Base-by-base conservation (phyloP, 495 filamentous ascomycete species). In the Penicillium goetzii region DNA sequence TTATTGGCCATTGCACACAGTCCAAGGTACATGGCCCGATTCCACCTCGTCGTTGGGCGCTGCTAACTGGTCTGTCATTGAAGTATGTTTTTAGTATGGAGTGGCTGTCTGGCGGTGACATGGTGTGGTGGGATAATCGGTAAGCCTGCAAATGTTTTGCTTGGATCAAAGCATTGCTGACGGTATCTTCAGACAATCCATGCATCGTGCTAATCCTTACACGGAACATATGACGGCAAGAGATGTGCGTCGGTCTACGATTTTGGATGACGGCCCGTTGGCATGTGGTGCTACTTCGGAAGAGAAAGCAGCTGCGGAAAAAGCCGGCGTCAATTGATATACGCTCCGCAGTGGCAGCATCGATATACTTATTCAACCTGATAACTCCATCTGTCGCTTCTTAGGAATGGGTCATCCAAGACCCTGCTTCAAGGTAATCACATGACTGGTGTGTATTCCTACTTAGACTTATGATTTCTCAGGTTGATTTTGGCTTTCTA, bases 101-200 rank as follows among this genome's bases (percentile, higher is more conserved):
- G 40, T 69, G 67, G 67, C 45, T 61, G 1, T 59, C 53, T 25
- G 67, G 64, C 0, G 67, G 67, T 14, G 67, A 69, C 41, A 69
- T 69, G 67, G 67, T 69, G 9, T 69, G 67, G 67, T 69, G 67
- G 67, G 67, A 69, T 55, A 69, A 69, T 56, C 59, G 63, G 67
- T 61, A 50, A 58, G 62, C 30, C 21, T 40, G n/a, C 14, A 17
- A 25, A 34, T 41, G 15, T 41, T 19, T 41, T 19, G n/a, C n/a
- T 6, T 17, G 40, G n/a, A 19, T 41, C 4, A 41, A 41, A 41
- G 15, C 40, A n/a, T 41, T 41, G 40, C n/a, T 41, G n/a, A 41
- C n/a, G 40, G 33, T 41, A 41, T 19, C 33, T 55, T 17, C 40
- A 69, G 67, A 32, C 67, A 69, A 67, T 69, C 67, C n/a, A 69